Conservation (phyloP, 1,284 basidiomycete species). For the Tausonia pullulans region DNA sequence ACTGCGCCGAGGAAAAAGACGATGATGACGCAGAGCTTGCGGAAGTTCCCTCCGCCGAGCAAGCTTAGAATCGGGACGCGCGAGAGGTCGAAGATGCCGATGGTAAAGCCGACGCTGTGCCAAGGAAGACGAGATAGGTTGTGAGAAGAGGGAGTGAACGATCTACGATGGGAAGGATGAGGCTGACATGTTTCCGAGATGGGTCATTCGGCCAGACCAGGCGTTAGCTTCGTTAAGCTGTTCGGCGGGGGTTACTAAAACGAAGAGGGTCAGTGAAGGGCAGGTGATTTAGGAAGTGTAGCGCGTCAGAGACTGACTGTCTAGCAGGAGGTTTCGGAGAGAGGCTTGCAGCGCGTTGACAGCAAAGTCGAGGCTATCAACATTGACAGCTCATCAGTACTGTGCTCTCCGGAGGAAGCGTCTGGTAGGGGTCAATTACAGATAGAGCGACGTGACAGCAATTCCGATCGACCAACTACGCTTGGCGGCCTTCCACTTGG, state of each 20-base stretch:
- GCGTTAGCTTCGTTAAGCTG: constrained; percentile 88
- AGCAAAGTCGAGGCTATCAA: constrained; percentile 4
- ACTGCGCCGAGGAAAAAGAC: constrained; percentile 66
- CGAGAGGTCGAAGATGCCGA: constrained; percentile 77
- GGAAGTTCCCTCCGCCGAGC: constrained; percentile 88
- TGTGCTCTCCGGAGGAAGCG: no score
- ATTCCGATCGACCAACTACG: constrained; percentile 60
- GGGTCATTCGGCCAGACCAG: constrained; percentile 94
- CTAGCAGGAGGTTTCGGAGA: constrained; percentile 78
- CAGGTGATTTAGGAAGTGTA: no score
- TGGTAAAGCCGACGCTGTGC: constrained; percentile 76
- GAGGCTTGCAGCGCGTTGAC: constrained; percentile 54
- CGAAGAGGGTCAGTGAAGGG: no score
- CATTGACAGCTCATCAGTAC: no score
- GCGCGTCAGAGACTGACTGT: constrained; percentile 30
- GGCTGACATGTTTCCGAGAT: constrained; percentile 52
- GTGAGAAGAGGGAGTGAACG: not conserved
- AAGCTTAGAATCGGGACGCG: constrained; percentile 59
- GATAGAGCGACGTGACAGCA: constrained; percentile 81
- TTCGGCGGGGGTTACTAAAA: constrained; percentile 55
- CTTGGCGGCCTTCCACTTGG: constrained; percentile 50
- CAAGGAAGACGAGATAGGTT: not conserved
- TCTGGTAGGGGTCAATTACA: no score
- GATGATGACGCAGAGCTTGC: constrained; percentile 84
- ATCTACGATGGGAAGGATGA: not conserved